Evolutionary conservation across 805 yeast genomes (phyloP).

Genomic region (Yamadazyma tumulicola): DNA sequence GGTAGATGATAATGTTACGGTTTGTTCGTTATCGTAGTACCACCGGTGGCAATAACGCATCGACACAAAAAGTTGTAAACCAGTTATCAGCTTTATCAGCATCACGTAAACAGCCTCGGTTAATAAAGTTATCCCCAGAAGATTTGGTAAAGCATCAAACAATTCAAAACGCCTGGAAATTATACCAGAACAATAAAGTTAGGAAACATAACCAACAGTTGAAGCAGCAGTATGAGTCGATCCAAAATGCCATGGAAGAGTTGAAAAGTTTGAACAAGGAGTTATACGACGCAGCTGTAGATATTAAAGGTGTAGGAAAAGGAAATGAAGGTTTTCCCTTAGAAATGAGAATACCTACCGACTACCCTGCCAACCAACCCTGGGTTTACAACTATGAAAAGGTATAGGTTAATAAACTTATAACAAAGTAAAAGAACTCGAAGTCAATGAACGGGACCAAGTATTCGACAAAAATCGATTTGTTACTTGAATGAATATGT

Average conservation of each 20-base stretch:
- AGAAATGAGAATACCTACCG: slow-evolving; percentile 85
- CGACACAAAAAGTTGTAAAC: slow-evolving; percentile 43
- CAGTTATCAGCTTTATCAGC: slow-evolving; percentile 84
- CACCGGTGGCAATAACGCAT: slow-evolving; percentile 26
- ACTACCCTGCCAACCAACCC: slow-evolving; percentile 75
- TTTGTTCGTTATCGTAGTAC: slow-evolving; percentile 9
- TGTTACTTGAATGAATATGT: not conserved
- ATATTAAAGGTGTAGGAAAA: too few species aligned
- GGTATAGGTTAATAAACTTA: too few species aligned
- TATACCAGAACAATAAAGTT: slow-evolving; percentile 52
- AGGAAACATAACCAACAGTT: slow-evolving; percentile 39
- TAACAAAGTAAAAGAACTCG: too few species aligned
- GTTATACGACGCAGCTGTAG: slow-evolving; percentile 55
- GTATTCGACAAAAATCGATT: too few species aligned
- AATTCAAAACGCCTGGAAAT: slow-evolving; percentile 78
- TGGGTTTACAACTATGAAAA: slow-evolving; percentile 61
- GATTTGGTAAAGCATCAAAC: slow-evolving; percentile 83
- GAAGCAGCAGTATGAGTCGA: slow-evolving; percentile 59
- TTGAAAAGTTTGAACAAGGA: slow-evolving; percentile 50
- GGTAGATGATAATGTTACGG: not conserved
- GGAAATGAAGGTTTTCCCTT: slow-evolving; percentile 61
- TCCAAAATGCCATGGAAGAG: slow-evolving; percentile 69
- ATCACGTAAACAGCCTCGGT: slow-evolving; percentile 80
- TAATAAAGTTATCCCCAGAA: slow-evolving; percentile 70
- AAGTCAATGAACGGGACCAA: too few species aligned